A percentile compares a stretch with the other conserved stretches of the same genome.
These are phyloP conservation scores for Xylaria sp. DNA, from an alignment of 2,329 filamentous ascomycete genomes.

Conservation along the genomic window DNA sequence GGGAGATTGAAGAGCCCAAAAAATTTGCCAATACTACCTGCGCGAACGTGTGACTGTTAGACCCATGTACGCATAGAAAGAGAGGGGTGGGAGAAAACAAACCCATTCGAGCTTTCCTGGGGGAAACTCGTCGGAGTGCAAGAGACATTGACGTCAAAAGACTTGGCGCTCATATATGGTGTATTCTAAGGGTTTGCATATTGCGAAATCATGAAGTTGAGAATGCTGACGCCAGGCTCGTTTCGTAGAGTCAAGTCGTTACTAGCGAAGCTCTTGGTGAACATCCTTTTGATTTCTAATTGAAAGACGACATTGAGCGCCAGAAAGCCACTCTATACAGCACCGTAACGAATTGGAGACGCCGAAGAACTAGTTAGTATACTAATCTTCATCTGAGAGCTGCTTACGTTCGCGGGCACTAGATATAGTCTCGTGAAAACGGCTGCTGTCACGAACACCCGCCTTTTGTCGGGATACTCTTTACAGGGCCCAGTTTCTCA, in stretches of 20 bases:
- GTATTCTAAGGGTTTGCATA: constrained; percentile 17
- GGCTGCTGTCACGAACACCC: constrained; percentile 17
- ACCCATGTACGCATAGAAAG: not conserved
- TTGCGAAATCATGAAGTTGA: constrained; percentile 9
- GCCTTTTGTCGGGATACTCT: constrained; percentile 26
- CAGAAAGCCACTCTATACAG: constrained; percentile 12
- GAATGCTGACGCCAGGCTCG: constrained; percentile 13
- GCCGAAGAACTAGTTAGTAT: constrained; percentile 34
- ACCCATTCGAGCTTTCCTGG: not conserved
- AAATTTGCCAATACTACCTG: not conserved
- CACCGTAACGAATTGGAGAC: constrained; percentile 36
- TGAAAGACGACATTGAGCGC: not conserved
- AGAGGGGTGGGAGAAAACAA: not conserved
- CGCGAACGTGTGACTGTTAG: not conserved
- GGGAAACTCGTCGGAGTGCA: not conserved
- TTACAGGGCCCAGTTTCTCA: constrained; percentile 29
- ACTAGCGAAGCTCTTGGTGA: not conserved
- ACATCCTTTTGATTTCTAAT: constrained; percentile 10
- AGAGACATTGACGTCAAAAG: not conserved
- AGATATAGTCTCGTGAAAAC: constrained; percentile 21
- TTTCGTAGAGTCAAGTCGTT: not conserved
- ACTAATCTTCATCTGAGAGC: constrained; percentile 28
- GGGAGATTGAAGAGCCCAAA: not conserved
- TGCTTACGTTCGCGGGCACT: constrained; percentile 33
- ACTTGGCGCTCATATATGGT: constrained; percentile 12